phyloP scores from a whole-genome alignment of 2,329 filamentous ascomycete species.

The Thielaviopsis ethacetica region DNA sequence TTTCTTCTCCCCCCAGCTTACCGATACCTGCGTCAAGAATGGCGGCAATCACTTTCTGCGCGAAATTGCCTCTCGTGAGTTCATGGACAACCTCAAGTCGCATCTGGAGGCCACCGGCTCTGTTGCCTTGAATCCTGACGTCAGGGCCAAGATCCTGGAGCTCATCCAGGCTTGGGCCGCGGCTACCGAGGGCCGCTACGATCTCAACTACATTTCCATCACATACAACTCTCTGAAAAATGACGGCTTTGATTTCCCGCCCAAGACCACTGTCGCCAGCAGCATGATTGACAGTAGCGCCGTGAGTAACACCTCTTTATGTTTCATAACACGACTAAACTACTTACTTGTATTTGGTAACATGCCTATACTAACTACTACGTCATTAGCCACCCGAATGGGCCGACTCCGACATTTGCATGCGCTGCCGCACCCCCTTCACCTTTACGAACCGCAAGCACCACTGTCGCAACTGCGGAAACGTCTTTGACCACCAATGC shows the following conservation, averaged over 20 bases:
- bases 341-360: too few species aligned
- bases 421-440: constrained; percentile 89
- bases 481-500: constrained; percentile 91
- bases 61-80: constrained; percentile 92
- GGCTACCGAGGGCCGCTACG: constrained; percentile 70
- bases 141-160: constrained; percentile 80
- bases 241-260: constrained; percentile 70
- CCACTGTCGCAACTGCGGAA: constrained; percentile 94
- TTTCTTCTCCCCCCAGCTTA: constrained; percentile 47
- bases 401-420: constrained; percentile 95
- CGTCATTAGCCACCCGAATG: constrained; percentile 69
- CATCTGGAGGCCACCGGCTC: constrained; percentile 66
- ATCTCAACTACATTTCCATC: constrained; percentile 73
- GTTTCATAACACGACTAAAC: too few species aligned
- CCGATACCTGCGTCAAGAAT: constrained; percentile 97
- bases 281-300: constrained; percentile 97
- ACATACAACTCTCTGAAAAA: constrained; percentile 68
- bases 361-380: background rate
- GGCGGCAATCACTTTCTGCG: constrained; percentile 86
- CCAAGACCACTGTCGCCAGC: constrained; percentile 71
- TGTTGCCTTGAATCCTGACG: constrained; percentile 65
- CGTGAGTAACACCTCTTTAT: constrained; percentile 48
- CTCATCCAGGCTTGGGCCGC: constrained; percentile 87
- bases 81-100: constrained; percentile 92
- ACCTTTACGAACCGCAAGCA: constrained; percentile 98